phyloP scores from a whole-genome alignment of 495 filamentous ascomycete genomes.

The Hyaloscypha finlandica region DNA sequence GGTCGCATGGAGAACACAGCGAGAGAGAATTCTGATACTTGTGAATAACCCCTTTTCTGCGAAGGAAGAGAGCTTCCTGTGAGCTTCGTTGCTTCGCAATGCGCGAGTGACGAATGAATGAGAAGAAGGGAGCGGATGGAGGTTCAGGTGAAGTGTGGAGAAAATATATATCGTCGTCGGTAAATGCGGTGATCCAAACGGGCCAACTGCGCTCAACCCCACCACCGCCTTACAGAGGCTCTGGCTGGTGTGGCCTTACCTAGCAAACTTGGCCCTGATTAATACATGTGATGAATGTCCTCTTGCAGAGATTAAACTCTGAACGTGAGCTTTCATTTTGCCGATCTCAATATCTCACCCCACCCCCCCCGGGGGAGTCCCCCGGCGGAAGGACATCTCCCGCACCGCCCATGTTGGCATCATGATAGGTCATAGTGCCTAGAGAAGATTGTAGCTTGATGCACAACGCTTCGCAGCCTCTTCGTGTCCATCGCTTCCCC shows the following conservation, averaged over 20 bases:
- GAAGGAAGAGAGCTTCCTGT: background rate
- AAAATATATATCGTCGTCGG: background rate
- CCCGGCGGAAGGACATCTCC: too few relatives aligned
- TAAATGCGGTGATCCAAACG: background rate
- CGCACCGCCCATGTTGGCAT: too few relatives aligned
- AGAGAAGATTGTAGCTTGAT: background rate
- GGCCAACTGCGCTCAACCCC: background rate
- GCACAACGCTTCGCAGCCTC: background rate
- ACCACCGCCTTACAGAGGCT: background rate
- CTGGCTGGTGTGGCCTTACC: background rate
- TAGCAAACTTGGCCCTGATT: background rate
- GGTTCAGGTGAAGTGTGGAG: background rate
- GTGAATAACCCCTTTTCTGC: too few relatives aligned
- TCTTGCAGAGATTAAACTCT: too few relatives aligned
- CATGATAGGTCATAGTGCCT: too few relatives aligned
- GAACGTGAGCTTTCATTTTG: too few relatives aligned
- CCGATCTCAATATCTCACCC: too few relatives aligned
- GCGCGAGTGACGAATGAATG: background rate
- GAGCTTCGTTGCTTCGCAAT: background rate
- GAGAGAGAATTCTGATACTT: too few relatives aligned
- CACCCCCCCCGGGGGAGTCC: too few relatives aligned
- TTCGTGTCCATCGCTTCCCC: background rate
- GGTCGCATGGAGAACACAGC: too few relatives aligned
- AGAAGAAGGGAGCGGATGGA: background rate
- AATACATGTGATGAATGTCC: too few relatives aligned